Percentiles rank a stretch among this genome's conserved stretches.
phyloP scores from a whole-genome alignment of 352 stramenopile species.

The Pythium rhizo-oryzae region DNA sequence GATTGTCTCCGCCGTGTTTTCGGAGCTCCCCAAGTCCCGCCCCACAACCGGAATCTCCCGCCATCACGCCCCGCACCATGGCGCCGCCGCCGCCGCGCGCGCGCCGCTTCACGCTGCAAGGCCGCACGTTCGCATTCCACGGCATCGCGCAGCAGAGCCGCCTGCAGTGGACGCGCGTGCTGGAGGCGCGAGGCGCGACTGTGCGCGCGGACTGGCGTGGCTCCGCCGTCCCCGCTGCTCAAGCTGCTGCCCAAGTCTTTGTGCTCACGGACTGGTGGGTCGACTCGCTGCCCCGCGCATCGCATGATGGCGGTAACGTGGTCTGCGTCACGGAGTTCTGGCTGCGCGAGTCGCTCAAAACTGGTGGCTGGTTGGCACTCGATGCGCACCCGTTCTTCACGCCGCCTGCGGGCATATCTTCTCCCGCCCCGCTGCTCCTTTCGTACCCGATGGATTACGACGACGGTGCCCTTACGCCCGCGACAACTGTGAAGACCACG shows the following conservation, averaged over 20 bases:
- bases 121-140: slow-evolving; percentile 28
- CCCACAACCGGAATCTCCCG: background rate
- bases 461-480: background rate
- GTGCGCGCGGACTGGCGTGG: slow-evolving; percentile 2
- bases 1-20: background rate
- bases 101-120: slow-evolving; percentile 5
- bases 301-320: background rate
- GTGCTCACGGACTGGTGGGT: slow-evolving; percentile 62
- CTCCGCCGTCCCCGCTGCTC: background rate
- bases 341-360: slow-evolving; percentile 48
- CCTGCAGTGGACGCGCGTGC: slow-evolving; percentile 11
- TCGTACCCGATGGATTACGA: slow-evolving; percentile 49
- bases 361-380: slow-evolving; percentile 39
- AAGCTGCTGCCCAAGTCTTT: slow-evolving; percentile 29
- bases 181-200: slow-evolving; percentile 4
- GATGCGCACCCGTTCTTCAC: slow-evolving; percentile 50
- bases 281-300: slow-evolving; percentile 23
- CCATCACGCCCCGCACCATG: background rate
- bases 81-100: background rate
- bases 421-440: slow-evolving; percentile 17
- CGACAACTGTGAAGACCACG: slow-evolving; percentile 7
- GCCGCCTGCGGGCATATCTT: slow-evolving; percentile 25
- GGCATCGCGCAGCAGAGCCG: slow-evolving; percentile 6
- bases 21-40: background rate
- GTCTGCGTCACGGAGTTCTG: slow-evolving; percentile 56